Evolutionary conservation across 495 filamentous ascomycete genomes (phyloP).

Genomic region (Durotheca rogersii): DNA sequence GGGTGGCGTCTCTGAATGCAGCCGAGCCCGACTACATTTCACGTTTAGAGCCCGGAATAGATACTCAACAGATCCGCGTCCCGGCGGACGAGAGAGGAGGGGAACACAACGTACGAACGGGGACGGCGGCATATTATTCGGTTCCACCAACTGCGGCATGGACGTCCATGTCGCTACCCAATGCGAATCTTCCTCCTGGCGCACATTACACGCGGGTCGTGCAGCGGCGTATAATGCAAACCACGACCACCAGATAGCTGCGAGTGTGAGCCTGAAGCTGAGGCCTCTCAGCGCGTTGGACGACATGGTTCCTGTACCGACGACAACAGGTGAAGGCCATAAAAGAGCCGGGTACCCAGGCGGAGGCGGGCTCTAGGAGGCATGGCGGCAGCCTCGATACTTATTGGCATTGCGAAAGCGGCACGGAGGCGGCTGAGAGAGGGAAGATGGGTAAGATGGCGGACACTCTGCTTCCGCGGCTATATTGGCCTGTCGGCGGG

Average conservation of each 20-base stretch:
- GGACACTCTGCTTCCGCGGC: conserved; percentile 20
- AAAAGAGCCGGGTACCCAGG: conserved; percentile 13
- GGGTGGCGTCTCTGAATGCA: conserved; percentile 55
- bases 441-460: background rate
- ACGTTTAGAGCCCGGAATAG: conserved; percentile 13
- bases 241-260: conserved; percentile 25
- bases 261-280: conserved; percentile 18
- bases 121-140: conserved; percentile 58
- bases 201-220: conserved; percentile 15
- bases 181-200: conserved; percentile 43
- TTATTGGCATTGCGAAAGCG: conserved; percentile 13
- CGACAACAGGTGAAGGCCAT: conserved; percentile 8
- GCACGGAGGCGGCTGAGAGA: conserved; percentile 6
- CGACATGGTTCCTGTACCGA: conserved; percentile 5
- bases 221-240: conserved; percentile 19
- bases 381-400: conserved; percentile 16
- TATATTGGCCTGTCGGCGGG: conserved; percentile 13
- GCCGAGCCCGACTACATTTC: conserved; percentile 26
- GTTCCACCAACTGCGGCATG: conserved; percentile 67
- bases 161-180: conserved; percentile 68
- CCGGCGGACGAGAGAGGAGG: background rate
- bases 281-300: conserved; percentile 13
- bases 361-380: conserved; percentile 3
- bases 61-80: background rate
- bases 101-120: conserved; percentile 54